Evolutionary conservation across 331 rosid species (phyloP).

Genomic region (Telfairia occidentalis): DNA sequence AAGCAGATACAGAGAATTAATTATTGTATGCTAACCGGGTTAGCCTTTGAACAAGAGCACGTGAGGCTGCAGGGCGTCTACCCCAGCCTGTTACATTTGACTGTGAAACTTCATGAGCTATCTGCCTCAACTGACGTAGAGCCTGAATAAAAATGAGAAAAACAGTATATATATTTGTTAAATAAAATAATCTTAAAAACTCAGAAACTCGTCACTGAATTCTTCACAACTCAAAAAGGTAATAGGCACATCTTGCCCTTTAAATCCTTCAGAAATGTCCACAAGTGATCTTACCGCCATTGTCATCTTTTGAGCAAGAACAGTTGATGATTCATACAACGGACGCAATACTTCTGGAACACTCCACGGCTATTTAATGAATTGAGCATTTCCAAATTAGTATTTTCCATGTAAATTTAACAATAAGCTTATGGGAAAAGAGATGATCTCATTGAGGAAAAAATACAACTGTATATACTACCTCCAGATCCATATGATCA

Average conservation of each 20-base stretch:
- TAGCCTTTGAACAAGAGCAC: constrained; percentile 88
- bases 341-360: constrained; percentile 98
- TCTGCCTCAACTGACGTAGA: constrained; percentile 87
- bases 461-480: constrained; percentile 11
- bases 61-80: constrained; percentile 85
- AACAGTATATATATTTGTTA: background rate
- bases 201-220: background rate
- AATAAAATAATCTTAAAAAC: background rate
- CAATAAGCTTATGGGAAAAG: background rate
- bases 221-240: background rate
- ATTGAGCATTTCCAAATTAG: constrained; percentile 10
- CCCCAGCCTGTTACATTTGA: constrained; percentile 92
- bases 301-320: constrained; percentile 90
- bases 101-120: constrained; percentile 92
- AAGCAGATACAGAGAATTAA: background rate
- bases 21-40: constrained; percentile 48
- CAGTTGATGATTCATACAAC: constrained; percentile 81
- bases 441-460: background rate
- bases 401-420: background rate
- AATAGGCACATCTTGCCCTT: background rate
- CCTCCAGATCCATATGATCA: constrained; percentile 98
- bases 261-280: background rate
- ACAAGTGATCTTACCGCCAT: constrained; percentile 65
- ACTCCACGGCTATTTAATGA: constrained; percentile 71
- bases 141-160: constrained; percentile 41